Conservation (phyloP, 1,284 basidiomycete genomes). For the Moniliella sp. region DNA sequence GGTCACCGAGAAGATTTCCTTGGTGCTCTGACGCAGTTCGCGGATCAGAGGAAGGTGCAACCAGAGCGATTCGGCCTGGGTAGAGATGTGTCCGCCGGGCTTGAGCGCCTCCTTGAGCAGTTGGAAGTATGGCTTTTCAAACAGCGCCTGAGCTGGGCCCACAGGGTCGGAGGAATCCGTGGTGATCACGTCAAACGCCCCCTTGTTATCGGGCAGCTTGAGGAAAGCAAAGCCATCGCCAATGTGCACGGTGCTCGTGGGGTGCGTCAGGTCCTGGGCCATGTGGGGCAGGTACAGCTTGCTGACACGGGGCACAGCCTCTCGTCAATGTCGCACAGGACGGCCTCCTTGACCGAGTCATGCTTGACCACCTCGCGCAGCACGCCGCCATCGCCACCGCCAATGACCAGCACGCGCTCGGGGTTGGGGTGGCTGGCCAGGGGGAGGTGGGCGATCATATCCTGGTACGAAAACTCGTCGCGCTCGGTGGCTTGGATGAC, state of each 20-base stretch:
- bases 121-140: conserved; percentile 92
- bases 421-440: conserved; percentile 88
- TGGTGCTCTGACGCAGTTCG: conserved; percentile 52
- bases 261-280: conserved; percentile 60
- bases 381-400: conserved; percentile 56
- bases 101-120: conserved; percentile 71
- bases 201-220: conserved; percentile 56
- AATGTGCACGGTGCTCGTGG: conserved; percentile 66
- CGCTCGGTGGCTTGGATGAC: conserved; percentile 91
- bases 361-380: conserved; percentile 94
- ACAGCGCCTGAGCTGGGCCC: conserved; percentile 77
- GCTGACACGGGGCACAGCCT: conserved; percentile 85
- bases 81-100: conserved; percentile 78
- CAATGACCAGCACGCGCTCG: conserved; percentile 82
- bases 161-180: conserved; percentile 94
- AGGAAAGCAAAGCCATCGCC: conserved; percentile 97
- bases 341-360: conserved; percentile 67
- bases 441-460: conserved; percentile 95
- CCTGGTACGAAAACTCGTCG: conserved; percentile 97
- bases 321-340: conserved; percentile 96
- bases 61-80: conserved; percentile 91
- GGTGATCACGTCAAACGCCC: conserved; percentile 78
- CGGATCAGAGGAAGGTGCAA: conserved; percentile 73
- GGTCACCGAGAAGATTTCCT: conserved; percentile 56
- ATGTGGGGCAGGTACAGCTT: conserved; percentile 82